Evolutionary conservation across 202 grass and related monocot species (phyloP).

Genomic region (Cymbopogon flexuosus): DNA sequence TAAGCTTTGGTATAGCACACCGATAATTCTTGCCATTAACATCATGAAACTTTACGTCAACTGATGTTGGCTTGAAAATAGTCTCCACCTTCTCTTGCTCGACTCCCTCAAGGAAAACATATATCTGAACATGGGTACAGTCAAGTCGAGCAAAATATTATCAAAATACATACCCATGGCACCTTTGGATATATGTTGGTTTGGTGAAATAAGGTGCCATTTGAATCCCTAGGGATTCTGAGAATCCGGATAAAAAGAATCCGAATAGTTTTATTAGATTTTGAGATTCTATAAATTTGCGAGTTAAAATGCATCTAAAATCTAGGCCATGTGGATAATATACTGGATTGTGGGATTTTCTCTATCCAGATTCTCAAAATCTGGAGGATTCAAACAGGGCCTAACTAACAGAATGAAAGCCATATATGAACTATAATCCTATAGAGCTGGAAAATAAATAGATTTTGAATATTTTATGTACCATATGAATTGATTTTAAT

Average conservation of each 20-base stretch:
- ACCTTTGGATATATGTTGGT: neutral
- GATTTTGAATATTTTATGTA: neutral
- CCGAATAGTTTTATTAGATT: too few relatives aligned
- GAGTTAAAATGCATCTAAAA: too few relatives aligned
- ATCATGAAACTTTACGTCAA: conserved; percentile 83
- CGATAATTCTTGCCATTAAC: conserved; percentile 78
- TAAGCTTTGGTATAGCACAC: conserved; percentile 69
- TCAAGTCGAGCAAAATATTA: neutral
- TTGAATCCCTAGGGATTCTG: too few relatives aligned
- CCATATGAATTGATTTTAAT: neutral
- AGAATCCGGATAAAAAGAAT: too few relatives aligned
- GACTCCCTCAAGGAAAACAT: conserved; percentile 60
- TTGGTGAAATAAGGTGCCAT: neutral
- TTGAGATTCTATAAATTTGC: too few relatives aligned
- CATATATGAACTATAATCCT: neutral
- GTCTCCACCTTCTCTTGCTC: conserved; percentile 65
- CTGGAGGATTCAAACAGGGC: too few relatives aligned
- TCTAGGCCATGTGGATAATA: too few relatives aligned
- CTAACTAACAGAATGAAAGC: neutral
- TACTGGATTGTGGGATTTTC: too few relatives aligned
- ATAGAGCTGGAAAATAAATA: neutral
- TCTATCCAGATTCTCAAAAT: too few relatives aligned
- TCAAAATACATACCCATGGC: neutral
- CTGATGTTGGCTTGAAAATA: conserved; percentile 53
- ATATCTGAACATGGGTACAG: conserved; percentile 41